Conservation (phyloP, 768 basidiomycete species). For the Naganishia vishniacii region DNA sequence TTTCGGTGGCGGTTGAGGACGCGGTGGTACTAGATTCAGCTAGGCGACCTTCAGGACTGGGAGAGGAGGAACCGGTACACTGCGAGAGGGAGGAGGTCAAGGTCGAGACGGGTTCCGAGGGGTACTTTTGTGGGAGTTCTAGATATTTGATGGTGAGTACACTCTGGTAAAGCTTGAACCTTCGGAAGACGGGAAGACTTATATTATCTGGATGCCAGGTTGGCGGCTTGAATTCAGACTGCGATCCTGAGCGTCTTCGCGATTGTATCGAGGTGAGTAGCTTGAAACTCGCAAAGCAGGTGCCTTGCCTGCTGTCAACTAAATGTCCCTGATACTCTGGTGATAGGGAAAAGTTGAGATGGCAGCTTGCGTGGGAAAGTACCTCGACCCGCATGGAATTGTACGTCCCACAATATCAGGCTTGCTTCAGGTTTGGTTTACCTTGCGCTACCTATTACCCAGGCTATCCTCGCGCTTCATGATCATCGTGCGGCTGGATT, state of each 20-base stretch:
- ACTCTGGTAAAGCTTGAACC: too few relatives aligned
- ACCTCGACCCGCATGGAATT: conserved; percentile 4
- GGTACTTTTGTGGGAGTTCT: conserved; percentile 12
- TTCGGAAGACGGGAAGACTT: too few relatives aligned
- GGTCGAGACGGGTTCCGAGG: background rate
- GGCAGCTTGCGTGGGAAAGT: background rate
- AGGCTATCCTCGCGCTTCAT: conserved; percentile 10
- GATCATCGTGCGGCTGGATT: conserved; percentile 10
- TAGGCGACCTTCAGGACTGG: background rate
- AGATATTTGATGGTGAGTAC: conserved; percentile 8
- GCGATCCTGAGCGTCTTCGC: background rate
- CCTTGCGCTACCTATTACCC: too few relatives aligned
- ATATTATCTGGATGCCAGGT: background rate
- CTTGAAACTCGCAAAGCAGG: too few relatives aligned
- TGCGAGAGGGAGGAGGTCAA: background rate
- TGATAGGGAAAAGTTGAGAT: conserved; percentile 3
- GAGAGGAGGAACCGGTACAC: too few relatives aligned
- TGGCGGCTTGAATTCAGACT: background rate
- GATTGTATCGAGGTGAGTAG: background rate
- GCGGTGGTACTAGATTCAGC: background rate
- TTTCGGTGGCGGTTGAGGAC: background rate
- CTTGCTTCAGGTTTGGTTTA: too few relatives aligned
- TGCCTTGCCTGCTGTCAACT: too few relatives aligned
- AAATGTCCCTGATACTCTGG: too few relatives aligned
- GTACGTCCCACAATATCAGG: background rate